Evolutionary conservation across 805 yeast species (phyloP), one percentile per base, ranked within the genome.

Genomic region (Yarrowia osloensis): DNA sequence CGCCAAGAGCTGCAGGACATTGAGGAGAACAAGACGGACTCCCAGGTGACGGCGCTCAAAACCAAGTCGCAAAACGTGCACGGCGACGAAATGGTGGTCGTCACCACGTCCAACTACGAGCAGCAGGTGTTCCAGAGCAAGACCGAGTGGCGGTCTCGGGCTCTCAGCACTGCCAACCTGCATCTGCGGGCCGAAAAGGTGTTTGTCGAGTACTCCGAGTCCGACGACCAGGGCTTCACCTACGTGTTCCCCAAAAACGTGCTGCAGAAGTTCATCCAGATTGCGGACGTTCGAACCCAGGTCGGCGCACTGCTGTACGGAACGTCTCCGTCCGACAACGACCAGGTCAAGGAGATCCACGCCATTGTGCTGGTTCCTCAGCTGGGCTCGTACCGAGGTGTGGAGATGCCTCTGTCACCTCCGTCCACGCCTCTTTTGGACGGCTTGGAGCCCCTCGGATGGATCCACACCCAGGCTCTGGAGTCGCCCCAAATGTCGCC

Each of bases 51-150:
- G 0, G 95, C 96, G 0, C 82, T 88, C 71, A 92, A 91, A 72
- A 87, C 96, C 0, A 88, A 87, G 67, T 89, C 96, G 0, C 87
- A 87, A 28, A 95, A 91, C 74, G 97, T 90, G 1, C 98, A 93
- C 73, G 99, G 99, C 37, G 99, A 95, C 74, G 96, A 93, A 72
- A 94, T 95, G 73, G 88, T 90, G 47, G 94, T 97, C 0, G 97
- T 94, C 33, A 92, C 98, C 0, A 92, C 98, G 0, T 86, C 93
- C 19, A 86, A 86, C 70, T 93, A 90, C 74, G 99, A 92, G 75
- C 95, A 91, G 73, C 88, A 86, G 78, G 79, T 88, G 17, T 95
- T 95, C 75, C 82, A 88, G 54, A 90, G 97, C 1, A 88, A 86
- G 75, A 86, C 92, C 39, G 97, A 92, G 73, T 95, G 99, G 99